A percentile compares a stretch with the other conserved stretches of the same genome.
phyloP scores from a whole-genome alignment of 108 stramenopile species.

The Skeletonema grethae region DNA sequence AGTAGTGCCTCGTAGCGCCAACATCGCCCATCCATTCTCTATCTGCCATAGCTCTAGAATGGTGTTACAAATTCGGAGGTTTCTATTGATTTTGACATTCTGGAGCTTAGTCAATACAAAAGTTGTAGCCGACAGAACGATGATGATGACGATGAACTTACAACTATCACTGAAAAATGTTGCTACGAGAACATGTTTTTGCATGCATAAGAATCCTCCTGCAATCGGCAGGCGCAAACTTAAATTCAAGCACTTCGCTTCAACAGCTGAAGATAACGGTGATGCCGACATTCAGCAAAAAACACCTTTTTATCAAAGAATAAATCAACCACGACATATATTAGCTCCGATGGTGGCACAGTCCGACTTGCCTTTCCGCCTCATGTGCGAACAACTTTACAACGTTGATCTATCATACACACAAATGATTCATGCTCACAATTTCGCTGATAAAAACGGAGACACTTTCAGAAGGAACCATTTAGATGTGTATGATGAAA shows the following conservation, averaged over 20 bases:
- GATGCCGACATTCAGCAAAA: not conserved
- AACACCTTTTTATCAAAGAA: constrained; percentile 34
- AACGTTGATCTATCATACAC: constrained; percentile 90
- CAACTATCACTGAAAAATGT: too few relatives aligned
- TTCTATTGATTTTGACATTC: too few relatives aligned
- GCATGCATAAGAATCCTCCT: not conserved
- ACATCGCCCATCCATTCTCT: too few relatives aligned
- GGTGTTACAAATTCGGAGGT: too few relatives aligned
- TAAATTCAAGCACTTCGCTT: not conserved
- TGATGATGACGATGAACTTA: not conserved
- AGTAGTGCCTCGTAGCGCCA: too few relatives aligned
- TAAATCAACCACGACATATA: constrained; percentile 49
- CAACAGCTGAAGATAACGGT: not conserved
- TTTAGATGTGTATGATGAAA: constrained; percentile 70
- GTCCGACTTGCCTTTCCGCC: constrained; percentile 84
- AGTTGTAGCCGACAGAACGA: not conserved
- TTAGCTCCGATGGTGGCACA: constrained; percentile 88
- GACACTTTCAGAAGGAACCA: constrained; percentile 63
- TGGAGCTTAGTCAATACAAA: too few relatives aligned
- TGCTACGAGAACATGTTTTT: not conserved
- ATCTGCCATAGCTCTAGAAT: too few relatives aligned
- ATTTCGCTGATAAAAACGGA: constrained; percentile 52
- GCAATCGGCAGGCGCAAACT: not conserved
- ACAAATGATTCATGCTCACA: constrained; percentile 93
- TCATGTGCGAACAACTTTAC: constrained; percentile 81